phyloP scores from a whole-genome alignment of 306 rosid species.

The Alnus glutinosa region DNA sequence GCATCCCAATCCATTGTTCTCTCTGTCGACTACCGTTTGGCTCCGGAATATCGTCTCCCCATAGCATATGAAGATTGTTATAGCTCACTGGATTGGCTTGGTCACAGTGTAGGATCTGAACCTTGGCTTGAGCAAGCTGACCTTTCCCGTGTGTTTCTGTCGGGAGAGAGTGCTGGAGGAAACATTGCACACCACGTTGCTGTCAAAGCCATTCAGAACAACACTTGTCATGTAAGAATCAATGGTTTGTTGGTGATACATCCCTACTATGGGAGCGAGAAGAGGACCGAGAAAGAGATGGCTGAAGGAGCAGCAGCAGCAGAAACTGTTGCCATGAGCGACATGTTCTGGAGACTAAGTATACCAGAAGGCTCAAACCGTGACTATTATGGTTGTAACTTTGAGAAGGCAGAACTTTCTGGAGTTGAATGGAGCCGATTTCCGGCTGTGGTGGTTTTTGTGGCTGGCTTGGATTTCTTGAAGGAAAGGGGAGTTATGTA shows the following conservation, averaged over 20 bases:
- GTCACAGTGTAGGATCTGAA: conserved; percentile 40
- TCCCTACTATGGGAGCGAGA: conserved; percentile 86
- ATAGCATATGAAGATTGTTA: conserved; percentile 71
- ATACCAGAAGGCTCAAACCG: conserved; percentile 54
- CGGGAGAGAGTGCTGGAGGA: conserved; percentile 95
- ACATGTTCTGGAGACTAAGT: conserved; percentile 67
- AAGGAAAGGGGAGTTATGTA: conserved; percentile 81
- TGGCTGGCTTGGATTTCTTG: conserved; percentile 73
- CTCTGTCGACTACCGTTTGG: conserved; percentile 77
- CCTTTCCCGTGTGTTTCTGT: conserved; percentile 61
- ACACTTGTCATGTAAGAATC: conserved; percentile 32
- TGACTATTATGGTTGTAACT: conserved; percentile 64
- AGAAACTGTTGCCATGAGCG: conserved; percentile 36
- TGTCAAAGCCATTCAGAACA: conserved; percentile 33
- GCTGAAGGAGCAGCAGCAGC: conserved; percentile 15
- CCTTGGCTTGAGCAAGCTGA: conserved; percentile 60
- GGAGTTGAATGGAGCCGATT: conserved; percentile 46
- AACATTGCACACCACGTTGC: conserved; percentile 75
- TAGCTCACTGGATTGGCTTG: conserved; percentile 64
- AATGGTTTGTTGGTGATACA: conserved; percentile 64
- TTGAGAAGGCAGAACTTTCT: conserved; percentile 44
- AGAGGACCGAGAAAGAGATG: conserved; percentile 58
- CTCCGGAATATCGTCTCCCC: conserved; percentile 79
- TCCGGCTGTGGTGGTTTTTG: conserved; percentile 66
- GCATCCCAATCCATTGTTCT: conserved; percentile 52